These are phyloP conservation scores for Lotus japonicus DNA, from an alignment of 306 rosid species.

Conservation along the genomic window DNA sequence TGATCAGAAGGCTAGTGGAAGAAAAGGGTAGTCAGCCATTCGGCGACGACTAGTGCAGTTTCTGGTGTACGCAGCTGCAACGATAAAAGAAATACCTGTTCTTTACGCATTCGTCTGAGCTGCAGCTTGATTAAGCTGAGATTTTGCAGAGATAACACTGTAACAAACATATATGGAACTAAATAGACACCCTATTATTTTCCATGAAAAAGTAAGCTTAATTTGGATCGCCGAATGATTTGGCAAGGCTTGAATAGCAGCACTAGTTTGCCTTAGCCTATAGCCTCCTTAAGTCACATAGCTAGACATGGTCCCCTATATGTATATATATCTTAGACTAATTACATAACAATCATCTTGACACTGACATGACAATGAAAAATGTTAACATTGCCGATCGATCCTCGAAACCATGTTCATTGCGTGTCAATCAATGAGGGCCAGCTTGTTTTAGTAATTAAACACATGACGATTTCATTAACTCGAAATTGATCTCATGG, in stretches of 20 bases:
- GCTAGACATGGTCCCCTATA: not conserved
- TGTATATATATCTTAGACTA: too few species aligned
- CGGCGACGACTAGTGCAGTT: not conserved
- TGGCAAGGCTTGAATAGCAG: not conserved
- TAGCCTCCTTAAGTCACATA: too few species aligned
- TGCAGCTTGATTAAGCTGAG: not conserved
- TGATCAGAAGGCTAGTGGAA: not conserved
- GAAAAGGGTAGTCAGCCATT: not conserved
- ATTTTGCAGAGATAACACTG: not conserved
- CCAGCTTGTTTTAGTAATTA: too few species aligned
- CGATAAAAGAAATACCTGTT: not conserved
- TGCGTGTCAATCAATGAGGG: too few species aligned
- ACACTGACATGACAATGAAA: too few species aligned
- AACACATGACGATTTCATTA: too few species aligned
- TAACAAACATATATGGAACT: not conserved
- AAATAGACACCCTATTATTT: too few species aligned
- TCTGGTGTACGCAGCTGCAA: not conserved
- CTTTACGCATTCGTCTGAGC: constrained; percentile 9
- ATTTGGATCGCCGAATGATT: not conserved
- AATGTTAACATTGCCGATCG: too few species aligned
- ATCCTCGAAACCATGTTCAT: too few species aligned
- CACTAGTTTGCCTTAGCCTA: too few species aligned
- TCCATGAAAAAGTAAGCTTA: not conserved
- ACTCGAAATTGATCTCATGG: too few species aligned
- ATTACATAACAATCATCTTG: too few species aligned